Conservation (phyloP, 2,329 filamentous ascomycete species). For the Claviceps lovelessii region DNA sequence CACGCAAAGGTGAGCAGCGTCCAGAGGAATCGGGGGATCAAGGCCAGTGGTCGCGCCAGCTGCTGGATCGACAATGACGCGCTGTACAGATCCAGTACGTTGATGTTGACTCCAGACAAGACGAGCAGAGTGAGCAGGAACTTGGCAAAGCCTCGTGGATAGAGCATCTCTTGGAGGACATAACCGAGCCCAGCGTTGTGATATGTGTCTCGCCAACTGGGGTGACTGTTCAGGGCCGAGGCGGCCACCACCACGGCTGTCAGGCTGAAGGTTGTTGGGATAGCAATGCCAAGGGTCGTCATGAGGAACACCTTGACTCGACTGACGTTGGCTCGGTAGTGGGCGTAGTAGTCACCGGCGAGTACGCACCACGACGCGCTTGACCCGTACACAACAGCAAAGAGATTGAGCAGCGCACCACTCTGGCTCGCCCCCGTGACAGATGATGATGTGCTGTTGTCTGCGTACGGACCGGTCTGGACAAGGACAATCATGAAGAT, state of each 20-base stretch:
- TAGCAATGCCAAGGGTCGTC: constrained; percentile 31
- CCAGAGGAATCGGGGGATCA: constrained; percentile 27
- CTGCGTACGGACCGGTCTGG: constrained; percentile 27
- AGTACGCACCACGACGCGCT: constrained; percentile 36
- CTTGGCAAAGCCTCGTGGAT: constrained; percentile 32
- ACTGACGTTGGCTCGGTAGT: constrained; percentile 31
- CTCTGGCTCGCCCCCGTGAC: constrained; percentile 22
- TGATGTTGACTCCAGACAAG: constrained; percentile 23
- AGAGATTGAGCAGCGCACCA: constrained; percentile 26
- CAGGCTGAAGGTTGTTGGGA: constrained; percentile 36
- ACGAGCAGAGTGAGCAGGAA: constrained; percentile 24
- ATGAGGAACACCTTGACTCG: constrained; percentile 32
- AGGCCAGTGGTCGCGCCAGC: constrained; percentile 19
- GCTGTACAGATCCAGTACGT: constrained; percentile 25
- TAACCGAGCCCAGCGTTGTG: constrained; percentile 27
- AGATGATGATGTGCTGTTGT: constrained; percentile 19
- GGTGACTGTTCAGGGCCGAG: constrained; percentile 24
- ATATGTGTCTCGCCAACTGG: constrained; percentile 25
- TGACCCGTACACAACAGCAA: constrained; percentile 32
- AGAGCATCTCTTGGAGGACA: constrained; percentile 29
- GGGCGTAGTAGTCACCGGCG: constrained; percentile 15
- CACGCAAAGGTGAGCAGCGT: constrained; percentile 24
- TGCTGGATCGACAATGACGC: constrained; percentile 27
- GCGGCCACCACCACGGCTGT: constrained; percentile 28
- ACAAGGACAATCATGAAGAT: constrained; percentile 36